Base-by-base conservation (phyloP, 805 yeast species). In the Naumovozyma castellii region DNA sequence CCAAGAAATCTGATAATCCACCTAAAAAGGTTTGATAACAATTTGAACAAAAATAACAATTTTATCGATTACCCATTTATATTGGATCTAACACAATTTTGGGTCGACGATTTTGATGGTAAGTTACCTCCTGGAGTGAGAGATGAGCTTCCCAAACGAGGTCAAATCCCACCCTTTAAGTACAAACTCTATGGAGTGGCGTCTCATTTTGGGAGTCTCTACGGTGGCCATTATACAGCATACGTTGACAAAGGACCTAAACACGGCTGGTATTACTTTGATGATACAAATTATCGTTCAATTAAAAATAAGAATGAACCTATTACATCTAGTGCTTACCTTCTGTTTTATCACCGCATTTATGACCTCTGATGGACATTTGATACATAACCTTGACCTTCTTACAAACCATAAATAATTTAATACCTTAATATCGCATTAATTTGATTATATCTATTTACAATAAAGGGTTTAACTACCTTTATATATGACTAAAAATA, bases 191-290 rank as follows among this genome's bases (percentile, higher is more conserved):
- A 75, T 52, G 95, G 84, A 0, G 95, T 87, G 1, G 85, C 85
- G 13, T 78, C 84, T 48, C 97, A 88, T 59, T 77, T 65, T 45
- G 97, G 97, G 10, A 78, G 82, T 31, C 67, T 88, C 30, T 73
- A 78, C 32, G 83, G 88, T 6, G 97, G 97, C 0, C 97, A 88
- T 60, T 88, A 88, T 60, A 88, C 96, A 0, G 66, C 94, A 1
- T 84, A 69, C 54, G 90, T 84, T 3, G 65, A 76, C 54, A 84
- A 84, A 51, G 78, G 77, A 18, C 56, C 58, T 16, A 61, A 54
- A 31, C 65, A 66, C 40, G 81, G 78, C 1, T 87, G 95, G 95
- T 77, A 84, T 51, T 75, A 78, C 44, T 87, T 80, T 59, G 95
- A 87, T 59, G 96, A 87, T 58, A 72, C 84, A 0, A 73, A 70